Evolutionary conservation across 2,329 filamentous ascomycete genomes (phyloP), one percentile per base, ranked within the genome.

Genomic region (Aspergillus fischeri): DNA sequence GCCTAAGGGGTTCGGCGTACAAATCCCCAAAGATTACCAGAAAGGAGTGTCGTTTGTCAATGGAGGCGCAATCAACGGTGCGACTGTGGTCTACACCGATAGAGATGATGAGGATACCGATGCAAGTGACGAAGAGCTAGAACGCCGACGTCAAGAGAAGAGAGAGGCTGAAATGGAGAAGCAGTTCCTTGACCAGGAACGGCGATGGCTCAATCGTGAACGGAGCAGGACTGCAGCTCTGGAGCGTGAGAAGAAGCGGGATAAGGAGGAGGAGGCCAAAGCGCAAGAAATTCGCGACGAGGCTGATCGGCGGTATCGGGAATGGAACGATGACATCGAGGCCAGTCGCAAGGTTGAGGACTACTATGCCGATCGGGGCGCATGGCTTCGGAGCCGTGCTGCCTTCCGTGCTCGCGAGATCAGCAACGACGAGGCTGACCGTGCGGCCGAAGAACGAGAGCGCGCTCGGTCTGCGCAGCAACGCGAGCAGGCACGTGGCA

Each of bases 291-390:
- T 84, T 53, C 85, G 82, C 58, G 84, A 87, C 29, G 84, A 86
- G 51, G 86, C 89, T 75, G 84, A 88, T 7, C 86, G 90, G 65
- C 84, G 88, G 56, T 81, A 96, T 11, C 81, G 82, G 49, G 85
- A 88, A n/a, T 97, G 92, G 85, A 88, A 97, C 65, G 94, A 99
- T 66, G 92, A 96, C 65, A 78, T 83, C n/a, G 92, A 97, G 75
- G 83, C 85, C 6, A 81, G 80, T 20, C 83, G 87, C 25, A 92
- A 91, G 73, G 77, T 79, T 3, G 86, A 92, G 59, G 83, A 89
- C 42, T 99, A 97, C 78, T 97, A 97, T 75, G 82, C 87, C 51
- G 93, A 99, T 66, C 89, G 88, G 51, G 88, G 87, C 44, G 83
- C 86, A 24, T 99, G 93, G 92, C 86, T 89, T 57, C 86, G 92